Conservation (phyloP, 768 basidiomycete genomes). For the Leccinum arenicola region DNA sequence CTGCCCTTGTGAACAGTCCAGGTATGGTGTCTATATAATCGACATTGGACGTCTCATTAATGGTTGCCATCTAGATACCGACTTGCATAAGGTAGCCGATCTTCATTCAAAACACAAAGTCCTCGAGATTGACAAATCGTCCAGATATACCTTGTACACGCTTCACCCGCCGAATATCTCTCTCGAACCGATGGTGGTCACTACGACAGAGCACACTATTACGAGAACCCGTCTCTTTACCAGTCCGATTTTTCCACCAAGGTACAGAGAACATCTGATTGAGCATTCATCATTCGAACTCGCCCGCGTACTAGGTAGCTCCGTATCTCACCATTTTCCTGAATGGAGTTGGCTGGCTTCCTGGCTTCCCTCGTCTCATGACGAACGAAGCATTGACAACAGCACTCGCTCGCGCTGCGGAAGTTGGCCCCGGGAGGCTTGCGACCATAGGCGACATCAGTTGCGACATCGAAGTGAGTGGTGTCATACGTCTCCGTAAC, state of each 20-base stretch:
- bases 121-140: background rate
- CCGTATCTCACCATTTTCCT: conserved; percentile 83
- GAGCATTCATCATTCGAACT: background rate
- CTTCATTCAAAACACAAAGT: background rate
- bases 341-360: conserved; percentile 85
- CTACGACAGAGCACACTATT: conserved; percentile 72
- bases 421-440: conserved; percentile 55
- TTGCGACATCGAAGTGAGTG: conserved; percentile 74
- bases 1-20: conserved; percentile 49
- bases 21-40: conserved; percentile 34
- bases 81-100: conserved; percentile 50
- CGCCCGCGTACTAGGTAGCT: conserved; percentile 53
- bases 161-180: conserved; percentile 68
- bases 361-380: conserved; percentile 77
- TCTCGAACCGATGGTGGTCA: conserved; percentile 48
- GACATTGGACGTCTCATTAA: conserved; percentile 2
- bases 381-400: conserved; percentile 56
- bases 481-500: background rate
- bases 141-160: conserved; percentile 77
- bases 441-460: conserved; percentile 83
- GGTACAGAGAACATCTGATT: conserved; percentile 36
- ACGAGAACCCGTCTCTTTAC: conserved; percentile 64
- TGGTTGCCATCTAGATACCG: conserved; percentile 40
- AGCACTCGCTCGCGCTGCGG: conserved; percentile 47
- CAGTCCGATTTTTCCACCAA: conserved; percentile 64